A percentile compares a stretch with the other conserved stretches of the same genome.
phyloP scores from a whole-genome alignment of 2,329 filamentous ascomycete species.

The Hypocreales sp. region DNA sequence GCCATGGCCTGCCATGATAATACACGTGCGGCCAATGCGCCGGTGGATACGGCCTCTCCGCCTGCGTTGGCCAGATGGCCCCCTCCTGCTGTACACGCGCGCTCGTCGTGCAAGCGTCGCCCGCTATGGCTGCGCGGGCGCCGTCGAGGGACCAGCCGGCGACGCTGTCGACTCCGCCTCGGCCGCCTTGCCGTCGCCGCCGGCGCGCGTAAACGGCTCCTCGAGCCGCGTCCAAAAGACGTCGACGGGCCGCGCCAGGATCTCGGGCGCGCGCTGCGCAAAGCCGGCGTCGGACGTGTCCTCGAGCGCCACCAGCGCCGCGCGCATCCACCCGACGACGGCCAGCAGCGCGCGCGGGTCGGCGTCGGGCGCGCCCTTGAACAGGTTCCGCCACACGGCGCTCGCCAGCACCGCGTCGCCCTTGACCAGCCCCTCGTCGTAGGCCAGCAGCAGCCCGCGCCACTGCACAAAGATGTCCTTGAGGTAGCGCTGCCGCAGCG shows the following conservation, averaged over 20 bases:
- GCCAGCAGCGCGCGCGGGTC: slow-evolving; percentile 35
- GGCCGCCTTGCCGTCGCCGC: too few relatives aligned
- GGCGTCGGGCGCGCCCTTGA: slow-evolving; percentile 49
- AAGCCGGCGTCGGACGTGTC: slow-evolving; percentile 29
- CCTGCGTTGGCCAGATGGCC: too few relatives aligned
- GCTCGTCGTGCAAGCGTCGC: too few relatives aligned
- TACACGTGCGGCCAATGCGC: too few relatives aligned
- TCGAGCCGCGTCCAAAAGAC: slow-evolving; percentile 30
- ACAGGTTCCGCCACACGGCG: slow-evolving; percentile 88
- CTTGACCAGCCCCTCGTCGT: slow-evolving; percentile 66
- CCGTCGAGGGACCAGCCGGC: too few relatives aligned
- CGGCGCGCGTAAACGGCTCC: slow-evolving; percentile 20
- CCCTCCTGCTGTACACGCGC: too few relatives aligned
- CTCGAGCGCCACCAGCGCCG: slow-evolving; percentile 30
- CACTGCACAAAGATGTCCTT: slow-evolving; percentile 92
- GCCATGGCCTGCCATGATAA: too few relatives aligned
- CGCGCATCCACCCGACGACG: slow-evolving; percentile 41
- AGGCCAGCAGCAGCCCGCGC: slow-evolving; percentile 71
- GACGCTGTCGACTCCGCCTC: too few relatives aligned
- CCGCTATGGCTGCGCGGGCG: too few relatives aligned
- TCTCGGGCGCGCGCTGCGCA: slow-evolving; percentile 13
- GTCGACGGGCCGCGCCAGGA: slow-evolving; percentile 19
- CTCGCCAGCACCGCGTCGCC: slow-evolving; percentile 64
- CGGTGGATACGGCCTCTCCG: too few relatives aligned
- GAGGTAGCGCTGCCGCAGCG: slow-evolving; percentile 47